Base-by-base conservation (phyloP, 2,329 filamentous ascomycete species). In the Herpotrichia juniperi region DNA sequence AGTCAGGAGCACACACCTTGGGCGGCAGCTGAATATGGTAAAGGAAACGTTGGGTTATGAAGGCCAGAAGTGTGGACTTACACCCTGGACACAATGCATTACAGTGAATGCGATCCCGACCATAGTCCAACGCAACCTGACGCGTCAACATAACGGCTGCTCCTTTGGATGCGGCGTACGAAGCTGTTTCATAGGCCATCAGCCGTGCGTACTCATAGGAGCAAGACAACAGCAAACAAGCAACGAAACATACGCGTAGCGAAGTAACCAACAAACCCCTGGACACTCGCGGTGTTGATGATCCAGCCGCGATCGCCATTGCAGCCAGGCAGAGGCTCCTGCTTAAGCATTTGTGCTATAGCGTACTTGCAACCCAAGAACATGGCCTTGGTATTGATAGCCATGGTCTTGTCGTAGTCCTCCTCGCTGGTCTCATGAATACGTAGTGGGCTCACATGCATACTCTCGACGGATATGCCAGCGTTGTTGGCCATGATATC, bases 401-500 rank as follows among this genome's bases (percentile, higher is more conserved):
- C 56, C 62, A 75, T 66, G 12, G 69, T 70, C 11, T 64, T 59
- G 52, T 76, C 74, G 53, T 66, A 76, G 37, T 72, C 59, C 12
- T 52, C 56, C 48, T 74, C 71, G 21, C 59, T 32, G 9, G 45
- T 48, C 24, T 48, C 34, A 14, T 40, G 31, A 16, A 40, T 26
- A 16, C 31, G 34, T 32, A 43, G 28, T 3, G 25, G 40, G 16
- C 40, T 24, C 10, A 14, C 7, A 31, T 43, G 40, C 3, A 25
- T 43, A 25, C 40, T 43, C 40, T 43, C 40, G 4, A 43, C 17
- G 7, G 40, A 43, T 68, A 83, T 74, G 17, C 90, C 91, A 25
- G 92, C 91, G 72, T 96, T 96, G 81, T 96, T 96, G 78, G 96
- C 77, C 32, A 96, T 77, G 51, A 96, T 89, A 75, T 96, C 90